These are phyloP conservation scores for Pythium brachiatum DNA, from an alignment of 352 stramenopile species.

Conservation along the genomic window DNA sequence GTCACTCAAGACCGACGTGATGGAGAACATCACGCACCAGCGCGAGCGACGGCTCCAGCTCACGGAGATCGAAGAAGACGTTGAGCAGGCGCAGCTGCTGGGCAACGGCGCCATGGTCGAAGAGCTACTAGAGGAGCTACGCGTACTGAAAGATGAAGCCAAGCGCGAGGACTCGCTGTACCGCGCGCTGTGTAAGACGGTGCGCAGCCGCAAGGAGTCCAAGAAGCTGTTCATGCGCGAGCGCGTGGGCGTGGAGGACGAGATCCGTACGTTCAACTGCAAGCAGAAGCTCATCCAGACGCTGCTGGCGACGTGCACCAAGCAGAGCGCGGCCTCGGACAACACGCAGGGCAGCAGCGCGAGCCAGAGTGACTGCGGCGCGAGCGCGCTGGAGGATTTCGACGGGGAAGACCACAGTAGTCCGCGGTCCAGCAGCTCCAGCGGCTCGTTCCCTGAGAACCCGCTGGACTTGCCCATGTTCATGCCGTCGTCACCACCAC, in stretches of 20 bases:
- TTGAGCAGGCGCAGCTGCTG: constrained; percentile 51
- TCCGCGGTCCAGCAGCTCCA: constrained; percentile 4
- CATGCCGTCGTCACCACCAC: neutral
- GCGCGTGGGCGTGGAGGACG: constrained; percentile 38
- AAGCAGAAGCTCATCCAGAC: constrained; percentile 67
- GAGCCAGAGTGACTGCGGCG: constrained; percentile 26
- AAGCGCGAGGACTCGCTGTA: constrained; percentile 42
- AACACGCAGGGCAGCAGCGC: constrained; percentile 36
- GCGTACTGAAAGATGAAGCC: constrained; percentile 46
- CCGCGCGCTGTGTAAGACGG: constrained; percentile 43
- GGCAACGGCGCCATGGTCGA: constrained; percentile 47
- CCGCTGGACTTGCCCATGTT: constrained; percentile 9
- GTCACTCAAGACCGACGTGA: constrained; percentile 43
- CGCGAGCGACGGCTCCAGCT: constrained; percentile 44
- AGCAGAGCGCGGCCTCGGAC: constrained; percentile 24
- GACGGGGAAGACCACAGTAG: neutral
- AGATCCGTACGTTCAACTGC: constrained; percentile 40
- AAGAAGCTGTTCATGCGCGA: constrained; percentile 36
- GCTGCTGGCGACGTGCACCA: constrained; percentile 44
- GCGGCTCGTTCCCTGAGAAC: constrained; percentile 16
- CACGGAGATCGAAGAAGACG: constrained; percentile 48
- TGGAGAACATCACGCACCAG: constrained; percentile 52
- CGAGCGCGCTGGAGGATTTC: constrained; percentile 16
- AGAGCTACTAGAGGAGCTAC: constrained; percentile 46
- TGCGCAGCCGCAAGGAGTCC: constrained; percentile 36